These are phyloP conservation scores for Naganishia antarctica DNA, from an alignment of 768 basidiomycete species.

Conservation along the genomic window DNA sequence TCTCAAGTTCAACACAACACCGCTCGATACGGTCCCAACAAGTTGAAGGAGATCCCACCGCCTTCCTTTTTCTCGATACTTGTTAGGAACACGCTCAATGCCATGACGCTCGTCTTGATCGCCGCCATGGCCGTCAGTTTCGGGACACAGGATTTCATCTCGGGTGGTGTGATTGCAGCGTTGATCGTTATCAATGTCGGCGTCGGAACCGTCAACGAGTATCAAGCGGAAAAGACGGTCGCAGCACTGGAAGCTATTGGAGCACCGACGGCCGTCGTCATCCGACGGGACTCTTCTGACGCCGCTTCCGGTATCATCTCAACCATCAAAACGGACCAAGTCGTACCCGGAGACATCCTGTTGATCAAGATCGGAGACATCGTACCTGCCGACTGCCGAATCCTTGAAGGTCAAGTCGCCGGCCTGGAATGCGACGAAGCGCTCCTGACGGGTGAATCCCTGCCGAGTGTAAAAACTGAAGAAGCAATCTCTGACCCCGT, in stretches of 20 bases:
- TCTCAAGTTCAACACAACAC: constrained; percentile 35
- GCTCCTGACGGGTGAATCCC: constrained; percentile 56
- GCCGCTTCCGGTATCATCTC: constrained; percentile 26
- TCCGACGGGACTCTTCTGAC: constrained; percentile 37
- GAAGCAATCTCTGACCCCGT: constrained; percentile 37
- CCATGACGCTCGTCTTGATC: constrained; percentile 44
- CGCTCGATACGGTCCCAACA: constrained; percentile 44
- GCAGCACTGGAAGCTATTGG: constrained; percentile 50
- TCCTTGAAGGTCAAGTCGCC: constrained; percentile 51
- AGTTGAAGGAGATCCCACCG: constrained; percentile 44
- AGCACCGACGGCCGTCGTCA: constrained; percentile 48
- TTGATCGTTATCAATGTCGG: constrained; percentile 47
- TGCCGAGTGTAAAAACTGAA: constrained; percentile 54
- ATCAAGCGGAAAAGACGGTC: constrained; percentile 51
- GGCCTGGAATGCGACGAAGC: constrained; percentile 57
- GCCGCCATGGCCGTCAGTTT: constrained; percentile 56
- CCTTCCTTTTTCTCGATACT: constrained; percentile 42
- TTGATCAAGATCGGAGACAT: constrained; percentile 51
- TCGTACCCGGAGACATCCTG: constrained; percentile 52
- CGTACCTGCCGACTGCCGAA: constrained; percentile 51
- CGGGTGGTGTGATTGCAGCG: constrained; percentile 53
- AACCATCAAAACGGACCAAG: constrained; percentile 29
- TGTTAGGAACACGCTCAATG: constrained; percentile 45
- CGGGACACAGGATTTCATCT: constrained; percentile 57
- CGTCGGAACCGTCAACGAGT: constrained; percentile 48